Percentiles rank a stretch among this genome's conserved stretches.
Evolutionary conservation across 768 basidiomycete species (phyloP).

Genomic region (Chalciporus pseudorubinellus): DNA sequence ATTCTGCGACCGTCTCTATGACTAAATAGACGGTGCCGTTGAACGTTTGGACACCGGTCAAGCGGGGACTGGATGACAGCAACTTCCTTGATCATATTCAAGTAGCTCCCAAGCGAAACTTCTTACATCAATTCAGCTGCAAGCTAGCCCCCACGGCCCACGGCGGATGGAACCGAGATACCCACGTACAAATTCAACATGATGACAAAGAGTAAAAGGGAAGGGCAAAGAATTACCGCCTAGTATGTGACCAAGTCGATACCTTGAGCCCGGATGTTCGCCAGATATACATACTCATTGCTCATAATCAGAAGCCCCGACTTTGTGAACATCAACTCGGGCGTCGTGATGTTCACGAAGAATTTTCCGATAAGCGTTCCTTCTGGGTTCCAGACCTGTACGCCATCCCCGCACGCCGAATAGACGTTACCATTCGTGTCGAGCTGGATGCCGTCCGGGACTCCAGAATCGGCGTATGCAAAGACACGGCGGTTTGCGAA

Average conservation of each 20-base stretch:
- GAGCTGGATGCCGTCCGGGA: constrained; percentile 66
- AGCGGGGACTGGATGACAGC: too few species aligned
- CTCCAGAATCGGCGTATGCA: constrained; percentile 62
- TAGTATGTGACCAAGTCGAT: constrained; percentile 13
- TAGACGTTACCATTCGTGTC: constrained; percentile 67
- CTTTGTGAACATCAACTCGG: constrained; percentile 42
- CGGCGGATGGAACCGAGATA: too few species aligned
- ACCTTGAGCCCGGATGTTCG: constrained; percentile 34
- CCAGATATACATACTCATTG: constrained; percentile 40
- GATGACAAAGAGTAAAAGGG: too few species aligned
- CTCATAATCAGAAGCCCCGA: constrained; percentile 39
- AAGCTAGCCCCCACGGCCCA: too few species aligned
- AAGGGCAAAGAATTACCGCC: background rate
- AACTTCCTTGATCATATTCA: too few species aligned
- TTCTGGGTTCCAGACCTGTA: constrained; percentile 55
- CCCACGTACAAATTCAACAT: too few species aligned
- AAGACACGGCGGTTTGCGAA: constrained; percentile 66
- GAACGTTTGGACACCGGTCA: too few species aligned
- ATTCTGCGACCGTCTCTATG: too few species aligned
- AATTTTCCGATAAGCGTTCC: constrained; percentile 66
- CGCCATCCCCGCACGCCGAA: constrained; percentile 66
- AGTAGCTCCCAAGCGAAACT: too few species aligned
- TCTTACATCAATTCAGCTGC: too few species aligned
- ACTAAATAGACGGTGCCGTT: too few species aligned
- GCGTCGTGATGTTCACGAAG: constrained; percentile 40